Percentiles rank a stretch among this genome's conserved stretches.
Conservation (phyloP, 495 filamentous ascomycete genomes). For the Cercophora newfieldiana region DNA sequence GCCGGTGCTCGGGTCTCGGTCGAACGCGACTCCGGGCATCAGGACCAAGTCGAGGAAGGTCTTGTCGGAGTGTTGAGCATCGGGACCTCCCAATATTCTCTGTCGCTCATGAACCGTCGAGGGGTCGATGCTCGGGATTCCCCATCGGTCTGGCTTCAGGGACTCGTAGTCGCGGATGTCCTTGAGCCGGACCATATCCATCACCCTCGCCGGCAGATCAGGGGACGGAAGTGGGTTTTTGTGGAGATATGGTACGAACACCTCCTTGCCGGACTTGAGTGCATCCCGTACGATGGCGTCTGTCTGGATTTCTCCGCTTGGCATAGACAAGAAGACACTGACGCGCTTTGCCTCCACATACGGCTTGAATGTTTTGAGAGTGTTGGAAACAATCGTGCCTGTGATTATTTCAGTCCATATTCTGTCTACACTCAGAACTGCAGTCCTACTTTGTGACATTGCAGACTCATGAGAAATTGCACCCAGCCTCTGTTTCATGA, state of each 20-base stretch:
- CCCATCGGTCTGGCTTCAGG: conserved; percentile 79
- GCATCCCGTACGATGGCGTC: conserved; percentile 78
- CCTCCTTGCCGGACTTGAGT: conserved; percentile 70
- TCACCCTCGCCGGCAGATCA: conserved; percentile 60
- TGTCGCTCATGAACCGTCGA: conserved; percentile 61
- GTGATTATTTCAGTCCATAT: conserved; percentile 15
- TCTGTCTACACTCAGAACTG: conserved; percentile 7
- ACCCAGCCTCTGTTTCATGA: conserved; percentile 65
- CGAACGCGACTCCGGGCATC: conserved; percentile 94
- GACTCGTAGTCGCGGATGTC: conserved; percentile 73
- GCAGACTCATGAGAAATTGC: conserved; percentile 58
- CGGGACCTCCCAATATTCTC: conserved; percentile 65
- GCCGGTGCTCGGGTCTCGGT: conserved; percentile 50
- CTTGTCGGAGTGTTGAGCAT: conserved; percentile 48
- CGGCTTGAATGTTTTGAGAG: conserved; percentile 52
- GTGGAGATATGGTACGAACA: conserved; percentile 90
- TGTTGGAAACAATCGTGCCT: conserved; percentile 61
- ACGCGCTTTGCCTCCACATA: conserved; percentile 72
- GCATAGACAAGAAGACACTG: conserved; percentile 93
- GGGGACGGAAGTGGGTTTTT: conserved; percentile 47
- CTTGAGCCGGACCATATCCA: conserved; percentile 89
- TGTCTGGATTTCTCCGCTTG: conserved; percentile 77
- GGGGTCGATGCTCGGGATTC: conserved; percentile 76
- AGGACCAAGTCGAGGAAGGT: conserved; percentile 74
- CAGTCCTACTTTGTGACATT: conserved; percentile 63